Evolutionary conservation across 176 grass and related monocot species (phyloP).

Genomic region (Triticum monococcum): DNA sequence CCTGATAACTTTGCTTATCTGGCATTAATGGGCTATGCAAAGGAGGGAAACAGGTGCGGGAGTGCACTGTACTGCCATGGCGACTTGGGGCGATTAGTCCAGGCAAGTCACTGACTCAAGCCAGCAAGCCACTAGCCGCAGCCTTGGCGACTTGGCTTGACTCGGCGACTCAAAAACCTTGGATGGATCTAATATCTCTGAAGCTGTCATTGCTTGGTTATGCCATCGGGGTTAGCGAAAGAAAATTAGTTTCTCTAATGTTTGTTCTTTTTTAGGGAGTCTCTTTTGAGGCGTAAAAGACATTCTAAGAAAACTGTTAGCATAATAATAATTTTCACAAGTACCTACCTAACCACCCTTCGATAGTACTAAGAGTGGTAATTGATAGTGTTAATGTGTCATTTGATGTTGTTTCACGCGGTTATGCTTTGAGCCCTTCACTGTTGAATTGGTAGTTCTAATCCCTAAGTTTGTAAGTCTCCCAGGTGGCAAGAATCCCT

Average conservation of each 20-base stretch:
- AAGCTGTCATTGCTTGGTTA: slow-evolving; percentile 17
- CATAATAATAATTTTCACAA: background rate
- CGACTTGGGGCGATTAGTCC: too few species aligned
- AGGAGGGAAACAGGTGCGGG: too few species aligned
- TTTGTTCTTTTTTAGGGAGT: background rate
- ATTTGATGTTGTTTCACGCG: background rate
- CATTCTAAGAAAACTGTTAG: background rate
- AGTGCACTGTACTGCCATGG: too few species aligned
- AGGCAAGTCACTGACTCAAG: too few species aligned
- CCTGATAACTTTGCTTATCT: too few species aligned
- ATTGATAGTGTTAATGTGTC: background rate
- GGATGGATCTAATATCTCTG: background rate
- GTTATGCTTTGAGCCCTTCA: slow-evolving; percentile 5
- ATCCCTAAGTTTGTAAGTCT: background rate
- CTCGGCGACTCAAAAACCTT: too few species aligned
- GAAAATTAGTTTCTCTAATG: background rate
- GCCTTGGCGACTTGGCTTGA: too few species aligned
- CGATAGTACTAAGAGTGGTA: background rate
- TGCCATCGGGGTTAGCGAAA: background rate
- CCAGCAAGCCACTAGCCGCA: too few species aligned
- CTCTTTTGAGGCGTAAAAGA: background rate
- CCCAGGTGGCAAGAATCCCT: background rate
- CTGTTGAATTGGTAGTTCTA: slow-evolving; percentile 8
- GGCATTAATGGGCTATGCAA: too few species aligned
- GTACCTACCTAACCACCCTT: background rate